Evolutionary conservation across 345 rosid genomes (phyloP).

Genomic region (Salix arbutifolia): DNA sequence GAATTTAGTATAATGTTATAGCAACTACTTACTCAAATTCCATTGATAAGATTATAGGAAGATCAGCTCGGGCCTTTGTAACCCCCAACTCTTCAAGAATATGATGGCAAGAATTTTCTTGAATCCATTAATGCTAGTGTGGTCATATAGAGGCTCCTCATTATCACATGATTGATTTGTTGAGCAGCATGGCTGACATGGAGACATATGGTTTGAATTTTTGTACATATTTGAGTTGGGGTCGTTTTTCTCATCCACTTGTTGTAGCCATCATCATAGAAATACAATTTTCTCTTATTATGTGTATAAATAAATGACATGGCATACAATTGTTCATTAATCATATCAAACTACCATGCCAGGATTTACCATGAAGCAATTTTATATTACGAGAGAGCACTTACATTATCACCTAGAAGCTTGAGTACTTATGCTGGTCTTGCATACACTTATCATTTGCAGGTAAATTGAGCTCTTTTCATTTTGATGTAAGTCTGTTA

Average conservation of each 20-base stretch:
- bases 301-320: not conserved
- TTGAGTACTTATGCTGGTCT: slow-evolving; percentile 93
- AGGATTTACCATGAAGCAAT: slow-evolving; percentile 75
- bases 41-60: not conserved
- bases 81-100: not conserved
- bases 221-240: not conserved
- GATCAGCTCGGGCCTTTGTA: not conserved
- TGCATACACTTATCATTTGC: slow-evolving; percentile 92
- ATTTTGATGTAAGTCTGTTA: not conserved
- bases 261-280: not conserved
- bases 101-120: not conserved
- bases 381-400: slow-evolving; percentile 74
- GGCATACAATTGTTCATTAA: not conserved
- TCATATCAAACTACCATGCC: slow-evolving; percentile 15
- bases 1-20: not conserved
- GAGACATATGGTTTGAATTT: not conserved
- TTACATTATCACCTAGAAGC: slow-evolving; percentile 70
- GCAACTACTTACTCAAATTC: not conserved
- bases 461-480: slow-evolving; percentile 42
- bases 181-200: not conserved
- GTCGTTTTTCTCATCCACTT: not conserved
- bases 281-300: not conserved
- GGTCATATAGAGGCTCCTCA: not conserved
- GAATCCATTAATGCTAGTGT: not conserved
- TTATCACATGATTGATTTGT: not conserved